Evolutionary conservation across 495 filamentous ascomycete species (phyloP).

Genomic region (Talaromyces thailandensis): DNA sequence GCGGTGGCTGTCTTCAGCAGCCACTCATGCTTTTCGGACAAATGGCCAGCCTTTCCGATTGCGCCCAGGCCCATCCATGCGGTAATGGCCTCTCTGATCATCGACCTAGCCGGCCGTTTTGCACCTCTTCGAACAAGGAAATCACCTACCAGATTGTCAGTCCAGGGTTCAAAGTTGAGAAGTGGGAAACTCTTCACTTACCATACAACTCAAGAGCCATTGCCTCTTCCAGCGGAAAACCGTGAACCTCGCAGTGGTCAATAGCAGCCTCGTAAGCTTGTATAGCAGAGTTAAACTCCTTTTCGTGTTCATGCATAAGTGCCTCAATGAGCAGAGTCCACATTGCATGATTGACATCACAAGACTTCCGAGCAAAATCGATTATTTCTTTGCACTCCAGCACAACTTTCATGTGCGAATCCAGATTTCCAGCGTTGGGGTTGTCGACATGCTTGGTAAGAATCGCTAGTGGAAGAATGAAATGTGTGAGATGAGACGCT

Average conservation of each 20-base stretch:
- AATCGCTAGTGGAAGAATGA: slow-evolving; percentile 63
- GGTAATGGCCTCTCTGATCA: slow-evolving; percentile 62
- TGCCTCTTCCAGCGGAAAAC: slow-evolving; percentile 72
- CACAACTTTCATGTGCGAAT: slow-evolving; percentile 47
- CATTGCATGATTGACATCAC: slow-evolving; percentile 69
- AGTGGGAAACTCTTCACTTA: slow-evolving; percentile 4
- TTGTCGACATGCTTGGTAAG: slow-evolving; percentile 52
- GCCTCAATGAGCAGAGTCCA: slow-evolving; percentile 72
- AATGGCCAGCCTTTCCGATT: slow-evolving; percentile 59
- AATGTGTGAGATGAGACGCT: slow-evolving; percentile 51
- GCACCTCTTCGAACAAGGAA: slow-evolving; percentile 64
- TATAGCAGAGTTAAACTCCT: slow-evolving; percentile 52
- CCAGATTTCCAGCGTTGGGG: slow-evolving; percentile 37
- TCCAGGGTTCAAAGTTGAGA: not conserved
- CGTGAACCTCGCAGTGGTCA: slow-evolving; percentile 72
- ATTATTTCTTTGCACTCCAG: slow-evolving; percentile 53
- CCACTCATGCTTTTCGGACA: slow-evolving; percentile 63
- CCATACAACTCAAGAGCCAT: slow-evolving; percentile 63
- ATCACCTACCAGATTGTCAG: slow-evolving; percentile 39
- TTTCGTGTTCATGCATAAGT: slow-evolving; percentile 56
- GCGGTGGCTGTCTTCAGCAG: slow-evolving; percentile 58
- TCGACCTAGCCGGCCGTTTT: slow-evolving; percentile 61
- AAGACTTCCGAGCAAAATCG: slow-evolving; percentile 56
- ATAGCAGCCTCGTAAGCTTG: slow-evolving; percentile 40
- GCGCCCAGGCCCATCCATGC: slow-evolving; percentile 70